These are phyloP conservation scores for Xylariaceae sp. DNA, from an alignment of 2,329 filamentous ascomycete species.

Conservation along the genomic window DNA sequence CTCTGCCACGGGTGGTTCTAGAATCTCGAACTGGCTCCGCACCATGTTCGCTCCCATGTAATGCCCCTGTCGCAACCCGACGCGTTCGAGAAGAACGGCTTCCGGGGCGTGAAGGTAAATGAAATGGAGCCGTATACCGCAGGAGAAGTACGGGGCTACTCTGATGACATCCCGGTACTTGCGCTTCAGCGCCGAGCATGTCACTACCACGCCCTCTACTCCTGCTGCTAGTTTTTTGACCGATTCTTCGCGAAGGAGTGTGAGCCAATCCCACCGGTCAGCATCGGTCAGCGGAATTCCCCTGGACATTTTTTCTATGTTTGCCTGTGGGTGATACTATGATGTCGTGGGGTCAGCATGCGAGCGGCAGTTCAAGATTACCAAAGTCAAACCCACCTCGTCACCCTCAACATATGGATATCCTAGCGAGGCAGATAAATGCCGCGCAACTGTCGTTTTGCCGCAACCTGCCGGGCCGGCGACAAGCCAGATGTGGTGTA, in stretches of 20 bases:
- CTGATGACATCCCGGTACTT: slow-evolving; percentile 94
- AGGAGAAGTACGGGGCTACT: slow-evolving; percentile 71
- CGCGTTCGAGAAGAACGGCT: slow-evolving; percentile 69
- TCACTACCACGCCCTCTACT: slow-evolving; percentile 77
- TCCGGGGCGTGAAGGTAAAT: slow-evolving; percentile 82
- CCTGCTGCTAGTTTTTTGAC: slow-evolving; percentile 53
- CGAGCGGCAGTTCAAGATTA: neutral
- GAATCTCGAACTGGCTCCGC: slow-evolving; percentile 78
- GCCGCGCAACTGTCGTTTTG: slow-evolving; percentile 69
- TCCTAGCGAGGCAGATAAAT: slow-evolving; percentile 57
- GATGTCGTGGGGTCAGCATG: slow-evolving; percentile 1
- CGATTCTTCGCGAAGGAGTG: slow-evolving; percentile 66
- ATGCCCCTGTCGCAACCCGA: slow-evolving; percentile 71
- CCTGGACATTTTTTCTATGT: slow-evolving; percentile 85
- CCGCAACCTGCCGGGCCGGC: slow-evolving; percentile 76
- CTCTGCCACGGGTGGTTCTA: slow-evolving; percentile 74
- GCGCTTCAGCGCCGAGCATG: slow-evolving; percentile 92
- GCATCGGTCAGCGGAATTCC: slow-evolving; percentile 83
- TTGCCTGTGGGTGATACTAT: slow-evolving; percentile 70
- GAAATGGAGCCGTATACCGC: slow-evolving; percentile 78
- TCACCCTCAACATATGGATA: slow-evolving; percentile 75
- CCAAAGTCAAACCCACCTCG: slow-evolving; percentile 50
- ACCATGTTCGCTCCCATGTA: slow-evolving; percentile 98
- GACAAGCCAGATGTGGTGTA: slow-evolving; percentile 74
- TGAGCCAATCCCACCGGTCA: slow-evolving; percentile 98